These are phyloP conservation scores for Aspergillus glaucus DNA, from an alignment of 2,329 filamentous ascomycete genomes.

Conservation along the genomic window DNA sequence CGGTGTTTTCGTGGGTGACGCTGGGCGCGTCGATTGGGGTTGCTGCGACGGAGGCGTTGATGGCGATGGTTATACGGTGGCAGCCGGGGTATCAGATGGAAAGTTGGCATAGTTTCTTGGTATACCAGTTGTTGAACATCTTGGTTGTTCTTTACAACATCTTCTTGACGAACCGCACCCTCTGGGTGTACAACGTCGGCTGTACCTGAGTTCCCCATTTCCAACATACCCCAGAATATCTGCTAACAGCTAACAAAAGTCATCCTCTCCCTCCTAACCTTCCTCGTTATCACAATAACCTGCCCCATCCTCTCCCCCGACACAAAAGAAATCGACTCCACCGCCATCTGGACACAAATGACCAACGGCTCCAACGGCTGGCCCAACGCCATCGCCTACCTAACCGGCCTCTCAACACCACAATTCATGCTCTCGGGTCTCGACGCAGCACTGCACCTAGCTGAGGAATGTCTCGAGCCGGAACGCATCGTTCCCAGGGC, in stretches of 20 bases:
- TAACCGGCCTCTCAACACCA: constrained; percentile 17
- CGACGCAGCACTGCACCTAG: constrained; percentile 17
- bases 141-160: constrained; percentile 13
- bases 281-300: constrained; percentile 15
- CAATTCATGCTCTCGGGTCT: constrained; percentile 21
- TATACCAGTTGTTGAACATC: constrained; percentile 15
- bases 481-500: constrained; percentile 18
- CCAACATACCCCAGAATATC: neutral
- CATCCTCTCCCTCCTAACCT: constrained; percentile 14
- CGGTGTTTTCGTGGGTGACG: constrained; percentile 17
- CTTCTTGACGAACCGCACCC: constrained; percentile 14
- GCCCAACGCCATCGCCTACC: constrained; percentile 18
- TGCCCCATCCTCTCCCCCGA: constrained; percentile 13
- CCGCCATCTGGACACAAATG: constrained; percentile 11
- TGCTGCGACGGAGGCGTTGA: constrained; percentile 12
- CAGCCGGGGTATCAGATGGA: constrained; percentile 12
- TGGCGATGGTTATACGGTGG: constrained; percentile 18
- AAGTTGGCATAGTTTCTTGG: constrained; percentile 17
- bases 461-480: constrained; percentile 18
- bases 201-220: constrained; percentile 7
- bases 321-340: constrained; percentile 6
- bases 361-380: constrained; percentile 17
- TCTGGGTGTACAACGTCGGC: constrained; percentile 18
- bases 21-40: constrained; percentile 15
- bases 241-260: constrained; percentile 5